Base-by-base conservation (phyloP, 176 grass and related monocot genomes). In the Eragrostis curvula region DNA sequence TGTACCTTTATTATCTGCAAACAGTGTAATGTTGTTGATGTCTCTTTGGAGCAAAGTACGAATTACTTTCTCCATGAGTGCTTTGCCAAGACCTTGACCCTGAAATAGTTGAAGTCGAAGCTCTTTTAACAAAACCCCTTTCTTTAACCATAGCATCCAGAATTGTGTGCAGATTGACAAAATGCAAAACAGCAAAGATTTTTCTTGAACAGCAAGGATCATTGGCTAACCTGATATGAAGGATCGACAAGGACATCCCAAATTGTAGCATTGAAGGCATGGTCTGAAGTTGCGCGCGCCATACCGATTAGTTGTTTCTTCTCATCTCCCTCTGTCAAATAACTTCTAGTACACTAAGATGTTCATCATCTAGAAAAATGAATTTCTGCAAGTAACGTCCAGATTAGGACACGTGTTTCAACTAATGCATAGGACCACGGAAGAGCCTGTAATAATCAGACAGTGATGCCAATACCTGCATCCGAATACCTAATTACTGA, bases 161-260 rank as follows among this genome's bases (percentile, higher is more conserved):
- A 47, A 68, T 52, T 6, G n/a, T 64, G 42, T 0, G 6, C 20
- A 17, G 52, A n/a, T 50, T 51, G 32, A 36, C 32, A 36, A 2
- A 36, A 36, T 36, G 32, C 32, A 36, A 36, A 36, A 36, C 32
- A 36, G 32, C 32, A 36, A 36, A 36, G 4, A 36, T 36, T n/a
- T n/a, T n/a, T 36, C 32, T 36, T 4, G 51, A 64, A 51, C 52
- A 87, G 40, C 47, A 18, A 56, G 27, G 3, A 27, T 47, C 24
- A 27, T 71, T 24, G 71, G 24, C 42, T 75, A 64, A 95, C 96
- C 90, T 98, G 92, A 67, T 98, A 98, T 5, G 96, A 98, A 68
- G 96, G 96, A 87, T 98, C 96, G 15, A 98, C 92, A 74, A 98
- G 92, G 55, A 98, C 92, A 82, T 98, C 96, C 96, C 96, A 98